phyloP scores from a whole-genome alignment of 345 rosid species.

The Turritis glabra region DNA sequence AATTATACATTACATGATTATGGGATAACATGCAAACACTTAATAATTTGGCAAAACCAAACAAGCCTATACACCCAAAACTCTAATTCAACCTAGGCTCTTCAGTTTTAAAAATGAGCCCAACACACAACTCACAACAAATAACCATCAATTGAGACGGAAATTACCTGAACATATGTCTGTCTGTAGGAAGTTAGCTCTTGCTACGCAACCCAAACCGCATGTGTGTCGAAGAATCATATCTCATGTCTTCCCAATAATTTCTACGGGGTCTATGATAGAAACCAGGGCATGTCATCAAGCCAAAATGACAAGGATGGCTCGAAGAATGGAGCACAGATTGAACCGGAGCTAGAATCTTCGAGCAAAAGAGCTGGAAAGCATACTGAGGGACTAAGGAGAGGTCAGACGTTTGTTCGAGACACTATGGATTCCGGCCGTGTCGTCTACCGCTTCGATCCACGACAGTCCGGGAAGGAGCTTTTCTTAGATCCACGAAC shows the following conservation, averaged over 20 bases:
- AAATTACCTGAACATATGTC: not conserved
- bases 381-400: too few species aligned
- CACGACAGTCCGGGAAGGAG: too few species aligned
- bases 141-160: not conserved
- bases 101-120: not conserved
- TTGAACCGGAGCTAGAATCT: too few species aligned
- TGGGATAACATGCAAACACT: not conserved
- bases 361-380: too few species aligned
- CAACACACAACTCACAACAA: not conserved
- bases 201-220: not conserved
- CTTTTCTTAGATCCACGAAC: too few species aligned
- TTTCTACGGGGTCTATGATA: conserved; percentile 3
- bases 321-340: too few species aligned
- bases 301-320: too few species aligned
- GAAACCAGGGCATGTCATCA: too few species aligned
- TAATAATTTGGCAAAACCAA: not conserved
- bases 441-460: too few species aligned
- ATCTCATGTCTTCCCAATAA: not conserved
- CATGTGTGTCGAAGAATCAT: conserved; percentile 6
- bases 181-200: not conserved
- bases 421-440: too few species aligned
- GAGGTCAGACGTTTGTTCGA: too few species aligned
- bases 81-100: not conserved
- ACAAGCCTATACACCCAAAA: not conserved
- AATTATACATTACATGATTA: not conserved